A percentile compares a stretch with the other conserved stretches of the same genome.
Conservation (phyloP, 2,329 filamentous ascomycete species). For the Arthrobotrys sinensis region DNA sequence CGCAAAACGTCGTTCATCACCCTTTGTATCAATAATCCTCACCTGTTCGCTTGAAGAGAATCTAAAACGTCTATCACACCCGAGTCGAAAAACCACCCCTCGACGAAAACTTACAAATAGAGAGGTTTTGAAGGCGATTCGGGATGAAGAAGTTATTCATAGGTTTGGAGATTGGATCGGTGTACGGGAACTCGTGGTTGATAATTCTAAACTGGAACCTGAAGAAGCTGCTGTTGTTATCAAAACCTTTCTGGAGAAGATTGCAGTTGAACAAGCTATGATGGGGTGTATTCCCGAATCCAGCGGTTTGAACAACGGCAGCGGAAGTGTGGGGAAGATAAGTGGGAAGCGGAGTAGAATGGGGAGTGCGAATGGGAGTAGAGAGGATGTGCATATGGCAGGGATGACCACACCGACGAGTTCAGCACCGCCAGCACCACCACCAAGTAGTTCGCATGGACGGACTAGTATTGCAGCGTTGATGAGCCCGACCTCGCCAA, state of each 20-base stretch:
- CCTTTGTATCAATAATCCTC: conserved; percentile 65
- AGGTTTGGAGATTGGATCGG: conserved; percentile 63
- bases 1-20: conserved; percentile 61
- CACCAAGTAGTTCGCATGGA: conserved; percentile 34
- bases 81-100: conserved; percentile 53
- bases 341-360: conserved; percentile 43
- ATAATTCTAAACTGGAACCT: conserved; percentile 62
- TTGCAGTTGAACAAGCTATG: conserved; percentile 49
- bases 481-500: conserved; percentile 38
- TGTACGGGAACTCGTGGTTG: conserved; percentile 62
- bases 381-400: conserved; percentile 55
- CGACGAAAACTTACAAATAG: conserved; percentile 64
- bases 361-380: conserved; percentile 39
- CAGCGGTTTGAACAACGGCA: background rate
- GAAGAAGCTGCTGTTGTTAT: conserved; percentile 56
- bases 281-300: conserved; percentile 16
- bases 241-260: conserved; percentile 54
- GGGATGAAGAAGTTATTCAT: conserved; percentile 63
- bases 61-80: conserved; percentile 55
- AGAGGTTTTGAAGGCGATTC: conserved; percentile 62
- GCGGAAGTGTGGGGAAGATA: conserved; percentile 30
- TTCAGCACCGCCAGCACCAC: background rate
- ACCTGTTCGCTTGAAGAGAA: conserved; percentile 65
- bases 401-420: conserved; percentile 26
- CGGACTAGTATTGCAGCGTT: conserved; percentile 56